These are phyloP conservation scores for Nitzschia palea DNA, from an alignment of 108 stramenopile species.

Conservation along the genomic window DNA sequence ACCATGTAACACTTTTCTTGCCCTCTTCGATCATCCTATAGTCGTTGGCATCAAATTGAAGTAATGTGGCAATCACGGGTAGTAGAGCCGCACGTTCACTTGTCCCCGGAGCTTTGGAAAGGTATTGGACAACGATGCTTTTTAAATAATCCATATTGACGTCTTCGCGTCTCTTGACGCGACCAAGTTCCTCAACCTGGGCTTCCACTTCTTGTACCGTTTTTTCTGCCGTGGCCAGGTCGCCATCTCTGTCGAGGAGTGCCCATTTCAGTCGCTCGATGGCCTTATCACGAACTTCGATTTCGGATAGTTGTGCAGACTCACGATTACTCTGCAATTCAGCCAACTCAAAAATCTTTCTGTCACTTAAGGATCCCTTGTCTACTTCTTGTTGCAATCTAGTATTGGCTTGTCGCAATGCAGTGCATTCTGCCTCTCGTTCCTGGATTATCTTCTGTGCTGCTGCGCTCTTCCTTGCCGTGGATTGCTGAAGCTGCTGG, in stretches of 20 bases:
- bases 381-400: constrained; percentile 82
- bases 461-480: constrained; percentile 81
- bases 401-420: constrained; percentile 68
- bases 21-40: constrained; percentile 86
- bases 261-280: constrained; percentile 65
- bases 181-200: constrained; percentile 78
- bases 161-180: constrained; percentile 79
- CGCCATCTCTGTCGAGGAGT: constrained; percentile 68
- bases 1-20: constrained; percentile 79
- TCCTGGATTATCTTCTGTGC: constrained; percentile 84
- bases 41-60: constrained; percentile 83
- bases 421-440: constrained; percentile 71
- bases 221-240: constrained; percentile 73
- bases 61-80: constrained; percentile 82
- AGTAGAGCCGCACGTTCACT: constrained; percentile 79
- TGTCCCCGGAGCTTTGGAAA: constrained; percentile 83
- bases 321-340: constrained; percentile 87
- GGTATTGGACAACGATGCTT: constrained; percentile 87
- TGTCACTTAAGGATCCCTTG: constrained; percentile 82
- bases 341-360: constrained; percentile 86
- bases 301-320: constrained; percentile 66
- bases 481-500: constrained; percentile 73
- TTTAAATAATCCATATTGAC: constrained; percentile 91
- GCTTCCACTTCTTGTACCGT: constrained; percentile 59
- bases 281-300: constrained; percentile 75